These are phyloP conservation scores for Coprinopsis cinerea DNA, from an alignment of 768 basidiomycete species.

Conservation along the genomic window DNA sequence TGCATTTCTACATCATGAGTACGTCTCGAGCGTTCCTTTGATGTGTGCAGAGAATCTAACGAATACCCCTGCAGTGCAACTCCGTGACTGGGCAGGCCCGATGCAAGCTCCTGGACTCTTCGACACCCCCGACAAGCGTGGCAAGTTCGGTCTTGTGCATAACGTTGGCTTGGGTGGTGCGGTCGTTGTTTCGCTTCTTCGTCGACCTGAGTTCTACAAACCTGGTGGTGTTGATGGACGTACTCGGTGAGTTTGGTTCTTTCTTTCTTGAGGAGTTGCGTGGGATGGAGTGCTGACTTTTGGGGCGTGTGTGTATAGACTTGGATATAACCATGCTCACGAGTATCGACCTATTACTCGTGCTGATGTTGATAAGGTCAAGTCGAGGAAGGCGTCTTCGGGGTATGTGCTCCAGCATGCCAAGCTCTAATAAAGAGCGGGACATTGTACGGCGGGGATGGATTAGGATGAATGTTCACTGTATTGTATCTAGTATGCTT, in stretches of 20 bases:
- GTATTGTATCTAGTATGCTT: background rate
- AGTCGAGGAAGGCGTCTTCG: slow-evolving; percentile 54
- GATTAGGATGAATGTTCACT: background rate
- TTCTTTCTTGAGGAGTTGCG: no score
- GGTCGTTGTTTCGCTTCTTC: slow-evolving; percentile 68
- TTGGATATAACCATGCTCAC: slow-evolving; percentile 79
- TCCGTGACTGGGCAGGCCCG: slow-evolving; percentile 75
- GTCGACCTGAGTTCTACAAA: slow-evolving; percentile 72
- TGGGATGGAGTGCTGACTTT: background rate
- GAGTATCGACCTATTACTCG: slow-evolving; percentile 58
- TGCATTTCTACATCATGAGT: slow-evolving; percentile 87
- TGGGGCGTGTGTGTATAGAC: slow-evolving; percentile 27
- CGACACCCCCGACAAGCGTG: slow-evolving; percentile 52
- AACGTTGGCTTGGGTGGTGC: slow-evolving; percentile 83
- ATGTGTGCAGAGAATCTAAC: background rate
- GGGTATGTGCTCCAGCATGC: slow-evolving; percentile 41
- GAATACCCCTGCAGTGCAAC: slow-evolving; percentile 48
- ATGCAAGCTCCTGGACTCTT: slow-evolving; percentile 78
- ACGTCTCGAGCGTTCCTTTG: slow-evolving; percentile 18
- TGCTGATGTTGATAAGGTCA: slow-evolving; percentile 70
- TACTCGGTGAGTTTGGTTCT: slow-evolving; percentile 38
- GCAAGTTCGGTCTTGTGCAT: slow-evolving; percentile 77
- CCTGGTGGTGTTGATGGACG: slow-evolving; percentile 63
- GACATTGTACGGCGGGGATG: no score
- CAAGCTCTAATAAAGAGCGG: slow-evolving; percentile 28